Base-by-base conservation (phyloP, 805 yeast species). In the Saccharomycopsis javanensis region DNA sequence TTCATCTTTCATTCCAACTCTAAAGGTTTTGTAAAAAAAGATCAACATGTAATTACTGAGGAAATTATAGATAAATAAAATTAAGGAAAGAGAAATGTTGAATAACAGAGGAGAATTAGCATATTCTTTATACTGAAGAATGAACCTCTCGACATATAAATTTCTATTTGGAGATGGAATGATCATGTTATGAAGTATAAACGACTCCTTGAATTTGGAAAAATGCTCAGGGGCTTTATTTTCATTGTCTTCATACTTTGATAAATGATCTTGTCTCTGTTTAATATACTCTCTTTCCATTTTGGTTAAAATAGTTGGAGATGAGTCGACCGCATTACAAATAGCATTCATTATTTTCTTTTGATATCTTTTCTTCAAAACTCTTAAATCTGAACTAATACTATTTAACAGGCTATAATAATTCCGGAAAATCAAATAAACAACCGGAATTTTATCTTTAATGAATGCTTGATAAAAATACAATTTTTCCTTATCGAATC, bases 81-180 rank as follows among this genome's bases (percentile, higher is more conserved):
- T 20, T 4, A 55, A 16, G 6, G 55, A 51, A 13, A 59, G 50
- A n/a, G 33, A 34, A 31, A 23, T 33, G 48, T 59, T 59, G 33
- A 59, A 51, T 6, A 48, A 46, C 54, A 50, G 54, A 8, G 54
- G 28, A 5, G 28, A 23, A n/a, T 30, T 30, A 5, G 53, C 16
- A 16, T 48, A 45, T 37, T 59, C 62, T 46, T 53, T 59, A 28
- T 51, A 59, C 34, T 35, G 54, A 5, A 30, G 50, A 25, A 57
- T 23, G 20, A 57, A 57, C n/a, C 53, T 52, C 6, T 59, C 62
- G 1, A 59, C 58, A 52, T 56, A 59, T 11, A 46, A 37, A 46
- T 59, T 50, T 30, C 48, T 46, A n/a, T 51, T 30, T 23, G 42
- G 38, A 15, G 42, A 23, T 5, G 53, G 42, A 30, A 33, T 28